Evolutionary conservation across 371 early-diverging fungal genomes (phyloP), one percentile per base, ranked within the genome.

Genomic region (Conidiobolus incongruus): DNA sequence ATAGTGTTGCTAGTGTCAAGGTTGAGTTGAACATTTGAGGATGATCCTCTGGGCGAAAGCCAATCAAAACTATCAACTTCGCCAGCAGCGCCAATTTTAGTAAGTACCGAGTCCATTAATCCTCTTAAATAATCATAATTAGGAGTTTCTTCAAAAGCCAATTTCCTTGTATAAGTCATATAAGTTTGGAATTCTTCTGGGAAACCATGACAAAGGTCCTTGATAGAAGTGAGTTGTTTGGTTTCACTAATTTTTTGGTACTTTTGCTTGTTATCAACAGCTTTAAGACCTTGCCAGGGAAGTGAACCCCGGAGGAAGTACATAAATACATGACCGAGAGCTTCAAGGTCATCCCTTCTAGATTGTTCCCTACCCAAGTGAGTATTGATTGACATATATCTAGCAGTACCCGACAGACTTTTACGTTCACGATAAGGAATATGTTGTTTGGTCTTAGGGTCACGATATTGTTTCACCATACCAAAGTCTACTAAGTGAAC

Each of bases 221-320:
- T 73, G 45, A 84, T 63, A 10, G 61, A 46, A 1, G 77, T 77
- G 1, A 64, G 62, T 55, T 83, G 78, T 59, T 96, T 96, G 60
- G 76, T 79, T 49, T 91, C 81, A 26, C 81, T 77, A 54, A 96
- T 93, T 53, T 75, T 79, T 47, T 88, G 0, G 72, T 96, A 98
- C 70, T 98, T 99, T 66, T 97, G 91, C 62, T 87, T 84, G 67
- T 98, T 99, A 36, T 88, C 94, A 2, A 80, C 88, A 11, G 95
- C 99, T 61, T 87, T 88, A 37, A 99, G 63, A 16, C 99, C 99
- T 61, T 99, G 99, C 99, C 99, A 99, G 40, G 99, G 99, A 39
- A 99, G 68, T 22, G 79, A 81, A 8, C 99, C 99, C 46, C 98
- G 84, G 47, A 81, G 77, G 52, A 99, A 97, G 70, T 99, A 99